Evolutionary conservation across 2,329 filamentous ascomycete species (phyloP).

Genomic region (Alternaria metachromatica): DNA sequence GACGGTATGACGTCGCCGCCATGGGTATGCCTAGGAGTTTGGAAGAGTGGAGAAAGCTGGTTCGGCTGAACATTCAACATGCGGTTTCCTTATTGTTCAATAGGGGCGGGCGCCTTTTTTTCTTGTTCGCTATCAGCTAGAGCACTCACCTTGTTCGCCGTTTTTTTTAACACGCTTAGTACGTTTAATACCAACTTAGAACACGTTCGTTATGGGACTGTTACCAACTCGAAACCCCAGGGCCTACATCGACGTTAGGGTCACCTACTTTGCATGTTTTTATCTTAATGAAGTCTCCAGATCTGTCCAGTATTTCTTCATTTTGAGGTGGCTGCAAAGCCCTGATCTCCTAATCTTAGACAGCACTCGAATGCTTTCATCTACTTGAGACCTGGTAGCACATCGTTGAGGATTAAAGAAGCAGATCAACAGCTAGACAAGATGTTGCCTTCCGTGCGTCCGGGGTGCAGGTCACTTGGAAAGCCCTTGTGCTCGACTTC

Average conservation of each 20-base stretch:
- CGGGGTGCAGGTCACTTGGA: rapidly evolving
- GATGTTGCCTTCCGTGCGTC: rapidly evolving
- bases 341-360: too few species aligned
- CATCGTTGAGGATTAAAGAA: not conserved
- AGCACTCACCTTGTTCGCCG: conserved; percentile 1
- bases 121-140: conserved; percentile 3
- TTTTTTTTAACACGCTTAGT: not conserved
- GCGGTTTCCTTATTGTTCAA: not conserved
- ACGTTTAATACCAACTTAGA: conserved; percentile 8
- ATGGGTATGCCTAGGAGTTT: not conserved
- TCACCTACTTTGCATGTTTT: not conserved
- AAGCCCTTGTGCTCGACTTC: not conserved
- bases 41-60: not conserved
- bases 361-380: too few species aligned
- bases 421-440: not conserved
- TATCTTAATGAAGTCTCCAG: too few species aligned
- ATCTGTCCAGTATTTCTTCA: too few species aligned
- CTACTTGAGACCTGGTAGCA: too few species aligned
- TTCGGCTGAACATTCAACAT: conserved; percentile 12
- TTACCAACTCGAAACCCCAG: not conserved
- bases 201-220: not conserved
- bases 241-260: not conserved
- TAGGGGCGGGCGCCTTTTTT: not conserved
- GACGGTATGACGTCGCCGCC: not conserved
- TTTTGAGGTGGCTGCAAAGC: too few species aligned